These are phyloP conservation scores for Sideroxylon spinosum DNA, from an alignment of 179 eudicot species.

Conservation along the genomic window DNA sequence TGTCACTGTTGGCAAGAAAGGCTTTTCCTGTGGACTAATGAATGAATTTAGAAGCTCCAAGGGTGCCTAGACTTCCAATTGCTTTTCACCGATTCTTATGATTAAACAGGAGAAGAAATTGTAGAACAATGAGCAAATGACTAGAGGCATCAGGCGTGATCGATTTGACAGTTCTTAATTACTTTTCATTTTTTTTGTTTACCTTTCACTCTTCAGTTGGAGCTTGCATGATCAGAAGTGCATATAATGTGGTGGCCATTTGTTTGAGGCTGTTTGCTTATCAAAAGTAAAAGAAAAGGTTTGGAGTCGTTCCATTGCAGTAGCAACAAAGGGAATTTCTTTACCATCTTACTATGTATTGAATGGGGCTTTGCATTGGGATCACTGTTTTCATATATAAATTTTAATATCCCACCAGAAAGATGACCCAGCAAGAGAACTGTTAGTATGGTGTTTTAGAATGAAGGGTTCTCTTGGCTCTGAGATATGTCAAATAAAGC, in stretches of 20 bases:
- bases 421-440: background rate
- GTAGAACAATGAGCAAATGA: background rate
- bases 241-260: background rate
- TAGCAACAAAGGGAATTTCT: constrained; percentile 4
- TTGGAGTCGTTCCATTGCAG: background rate
- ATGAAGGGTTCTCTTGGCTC: background rate
- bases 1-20: background rate
- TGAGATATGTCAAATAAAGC: background rate
- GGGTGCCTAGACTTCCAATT: background rate
- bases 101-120: background rate
- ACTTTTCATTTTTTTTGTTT: background rate
- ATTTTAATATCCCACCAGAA: background rate
- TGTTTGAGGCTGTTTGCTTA: constrained; percentile 5
- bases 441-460: background rate
- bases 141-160: background rate
- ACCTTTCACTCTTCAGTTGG: background rate
- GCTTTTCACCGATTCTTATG: background rate
- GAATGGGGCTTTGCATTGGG: background rate
- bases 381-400: background rate
- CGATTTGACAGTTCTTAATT: background rate
- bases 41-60: background rate
- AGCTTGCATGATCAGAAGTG: background rate
- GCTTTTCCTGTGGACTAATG: background rate
- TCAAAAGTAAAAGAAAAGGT: background rate
- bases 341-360: background rate